A percentile compares a stretch with the other conserved stretches of the same genome.
phyloP scores from a whole-genome alignment of 805 yeast species.

The Yarrowia divulgata region DNA sequence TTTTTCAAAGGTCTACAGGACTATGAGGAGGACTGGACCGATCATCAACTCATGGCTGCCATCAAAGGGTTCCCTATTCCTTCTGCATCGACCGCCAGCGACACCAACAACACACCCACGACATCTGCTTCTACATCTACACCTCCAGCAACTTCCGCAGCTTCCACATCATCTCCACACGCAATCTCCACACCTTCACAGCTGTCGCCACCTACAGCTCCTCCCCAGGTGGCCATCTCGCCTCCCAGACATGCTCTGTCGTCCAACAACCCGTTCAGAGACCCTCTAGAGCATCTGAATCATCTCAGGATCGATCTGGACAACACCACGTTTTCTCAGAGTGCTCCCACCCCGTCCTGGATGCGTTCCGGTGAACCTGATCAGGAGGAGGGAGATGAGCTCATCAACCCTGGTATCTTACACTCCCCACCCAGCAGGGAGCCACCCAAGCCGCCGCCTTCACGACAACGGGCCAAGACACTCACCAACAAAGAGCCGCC shows the following conservation, averaged over 20 bases:
- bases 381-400: conserved; percentile 24
- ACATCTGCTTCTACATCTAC: too few relatives aligned
- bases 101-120: not conserved
- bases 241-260: conserved; percentile 23
- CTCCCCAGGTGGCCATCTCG: conserved; percentile 26
- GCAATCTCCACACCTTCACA: conserved; percentile 7
- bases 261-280: conserved; percentile 29
- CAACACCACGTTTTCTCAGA: conserved; percentile 2
- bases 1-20: conserved; percentile 90
- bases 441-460: not conserved
- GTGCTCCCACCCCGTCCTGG: conserved; percentile 17
- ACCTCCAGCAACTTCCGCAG: too few relatives aligned
- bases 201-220: conserved; percentile 26
- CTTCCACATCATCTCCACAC: not conserved
- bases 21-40: conserved; percentile 73
- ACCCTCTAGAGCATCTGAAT: conserved; percentile 32
- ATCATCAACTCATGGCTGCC: conserved; percentile 64
- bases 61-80: conserved; percentile 47
- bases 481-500: conserved; percentile 43
- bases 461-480: conserved; percentile 27
- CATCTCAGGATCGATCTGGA: conserved; percentile 30
- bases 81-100: not conserved
- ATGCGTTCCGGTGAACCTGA: conserved; percentile 17
- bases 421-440: conserved; percentile 14
- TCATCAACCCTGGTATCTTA: conserved; percentile 28